phyloP scores from a whole-genome alignment of 371 early-diverging fungal species.

The Mortierella sp. region DNA sequence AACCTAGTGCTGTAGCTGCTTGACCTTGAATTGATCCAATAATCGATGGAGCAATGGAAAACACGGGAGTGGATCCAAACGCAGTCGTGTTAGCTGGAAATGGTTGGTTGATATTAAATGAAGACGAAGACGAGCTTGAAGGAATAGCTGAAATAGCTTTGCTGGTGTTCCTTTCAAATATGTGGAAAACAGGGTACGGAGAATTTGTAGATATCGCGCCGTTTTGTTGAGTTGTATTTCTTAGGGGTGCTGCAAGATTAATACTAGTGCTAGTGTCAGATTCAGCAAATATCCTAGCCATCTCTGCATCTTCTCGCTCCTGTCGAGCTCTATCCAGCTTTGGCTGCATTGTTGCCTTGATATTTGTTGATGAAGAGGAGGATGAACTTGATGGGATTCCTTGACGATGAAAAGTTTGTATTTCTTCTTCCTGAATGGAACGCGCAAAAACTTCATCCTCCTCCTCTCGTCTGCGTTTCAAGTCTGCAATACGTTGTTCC shows the following conservation, averaged over 20 bases:
- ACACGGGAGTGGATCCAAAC: neutral
- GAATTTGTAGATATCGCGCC: neutral
- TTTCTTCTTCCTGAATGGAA: conserved; percentile 45
- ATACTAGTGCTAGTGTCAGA: conserved; percentile 27
- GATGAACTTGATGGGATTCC: neutral
- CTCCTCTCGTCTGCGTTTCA: conserved; percentile 49
- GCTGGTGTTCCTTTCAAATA: conserved; percentile 24
- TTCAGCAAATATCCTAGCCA: conserved; percentile 48
- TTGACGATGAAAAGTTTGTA: neutral
- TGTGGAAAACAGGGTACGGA: conserved; percentile 21
- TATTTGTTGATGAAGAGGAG: neutral
- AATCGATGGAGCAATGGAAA: neutral
- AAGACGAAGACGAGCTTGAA: neutral
- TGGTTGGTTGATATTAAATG: neutral
- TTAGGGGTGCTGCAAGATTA: conserved; percentile 29
- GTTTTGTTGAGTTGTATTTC: neutral
- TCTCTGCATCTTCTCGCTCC: conserved; percentile 50
- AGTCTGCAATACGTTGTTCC: conserved; percentile 35
- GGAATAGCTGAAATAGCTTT: neutral
- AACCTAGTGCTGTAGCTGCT: conserved; percentile 17
- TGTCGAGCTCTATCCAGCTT: conserved; percentile 37
- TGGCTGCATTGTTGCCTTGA: conserved; percentile 12
- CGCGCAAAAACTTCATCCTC: conserved; percentile 47
- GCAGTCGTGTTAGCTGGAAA: neutral
- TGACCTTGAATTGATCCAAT: conserved; percentile 4